Evolutionary conservation across 495 filamentous ascomycete genomes (phyloP), one percentile per base, ranked within the genome.

Genomic region (Penicillium manginii): DNA sequence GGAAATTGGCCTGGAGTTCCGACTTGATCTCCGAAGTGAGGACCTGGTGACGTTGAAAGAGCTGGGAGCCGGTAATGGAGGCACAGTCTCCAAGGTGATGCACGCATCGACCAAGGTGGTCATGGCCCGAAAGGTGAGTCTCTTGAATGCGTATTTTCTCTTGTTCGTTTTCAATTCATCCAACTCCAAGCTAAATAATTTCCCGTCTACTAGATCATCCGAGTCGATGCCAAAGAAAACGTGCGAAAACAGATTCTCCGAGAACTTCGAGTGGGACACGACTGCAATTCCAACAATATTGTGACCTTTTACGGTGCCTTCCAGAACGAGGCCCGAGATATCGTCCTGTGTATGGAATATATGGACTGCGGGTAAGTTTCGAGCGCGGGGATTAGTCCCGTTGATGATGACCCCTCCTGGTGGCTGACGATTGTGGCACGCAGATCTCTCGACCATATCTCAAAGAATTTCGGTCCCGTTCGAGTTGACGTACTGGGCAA

Each of bases 311-410:
- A 97, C 66, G 94, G 94, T 48, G 94, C 94, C 21, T 98, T 98
- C 74, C 83, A 97, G 57, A 97, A 96, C 65, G 91, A 97, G 63
- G 89, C 88, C 46, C 90, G 94, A 61, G 94, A 98, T 76, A 96
- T 98, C 59, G 92, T 97, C 58, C 89, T 98, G 89, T 98, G 94
- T 71, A 98, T 98, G 94, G 94, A 98, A 72, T 97, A 98, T 68
- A 96, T 96, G 92, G 94, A 98, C 79, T 91, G 92, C 74, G 96
- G 96, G 94, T 98, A 84, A 72, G 86, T 75, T 17, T 14, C 40
- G 39, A 50, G 46, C n/a, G n/a, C 37, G 37, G 19, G 49, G 62
- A 47, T 23, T 11, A 14, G 35, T 14, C 17, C 31, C 26, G 40
- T 32, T 39, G n/a, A 43, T 62, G 52, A 39, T 42, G 18, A 29